phyloP scores from a whole-genome alignment of 1,284 basidiomycete species.

The Omphalotus olearius region DNA sequence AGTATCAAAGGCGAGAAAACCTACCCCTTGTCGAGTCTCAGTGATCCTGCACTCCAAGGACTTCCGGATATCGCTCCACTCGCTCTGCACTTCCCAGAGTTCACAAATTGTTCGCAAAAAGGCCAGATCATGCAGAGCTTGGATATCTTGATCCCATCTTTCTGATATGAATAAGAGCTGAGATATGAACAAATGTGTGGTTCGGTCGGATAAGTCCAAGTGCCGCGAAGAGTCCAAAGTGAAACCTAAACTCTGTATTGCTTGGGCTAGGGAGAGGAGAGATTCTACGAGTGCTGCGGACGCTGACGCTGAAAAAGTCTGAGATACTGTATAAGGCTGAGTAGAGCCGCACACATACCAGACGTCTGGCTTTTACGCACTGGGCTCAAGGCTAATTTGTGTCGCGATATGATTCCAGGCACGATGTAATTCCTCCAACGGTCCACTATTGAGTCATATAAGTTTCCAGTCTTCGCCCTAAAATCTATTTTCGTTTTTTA shows the following conservation, averaged over 20 bases:
- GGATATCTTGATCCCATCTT: slow-evolving; percentile 23
- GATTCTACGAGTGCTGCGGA: slow-evolving; percentile 52
- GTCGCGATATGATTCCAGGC: slow-evolving; percentile 26
- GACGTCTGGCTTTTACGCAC: slow-evolving; percentile 8
- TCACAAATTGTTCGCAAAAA: slow-evolving; percentile 44
- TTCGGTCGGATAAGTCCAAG: slow-evolving; percentile 29
- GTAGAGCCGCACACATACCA: slow-evolving; percentile 13
- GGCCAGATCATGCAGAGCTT: slow-evolving; percentile 41
- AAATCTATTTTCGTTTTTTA: slow-evolving; percentile 36
- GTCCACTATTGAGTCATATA: slow-evolving; percentile 41
- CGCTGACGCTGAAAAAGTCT: slow-evolving; percentile 33
- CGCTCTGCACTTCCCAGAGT: slow-evolving; percentile 28
- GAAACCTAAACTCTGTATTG: slow-evolving; percentile 49
- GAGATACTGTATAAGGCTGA: slow-evolving; percentile 7
- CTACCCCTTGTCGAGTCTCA: slow-evolving; percentile 23
- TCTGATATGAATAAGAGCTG: slow-evolving; percentile 28
- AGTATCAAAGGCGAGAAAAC: neutral
- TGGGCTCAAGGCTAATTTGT: slow-evolving; percentile 19
- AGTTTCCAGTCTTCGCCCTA: slow-evolving; percentile 27
- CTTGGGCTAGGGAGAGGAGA: slow-evolving; percentile 48
- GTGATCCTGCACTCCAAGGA: slow-evolving; percentile 27
- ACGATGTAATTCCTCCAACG: slow-evolving; percentile 46
- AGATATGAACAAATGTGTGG: slow-evolving; percentile 38
- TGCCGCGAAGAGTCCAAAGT: slow-evolving; percentile 32
- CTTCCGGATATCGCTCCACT: slow-evolving; percentile 26